Evolutionary conservation across 495 filamentous ascomycete genomes (phyloP).

Genomic region (Penicillium subrubescens): DNA sequence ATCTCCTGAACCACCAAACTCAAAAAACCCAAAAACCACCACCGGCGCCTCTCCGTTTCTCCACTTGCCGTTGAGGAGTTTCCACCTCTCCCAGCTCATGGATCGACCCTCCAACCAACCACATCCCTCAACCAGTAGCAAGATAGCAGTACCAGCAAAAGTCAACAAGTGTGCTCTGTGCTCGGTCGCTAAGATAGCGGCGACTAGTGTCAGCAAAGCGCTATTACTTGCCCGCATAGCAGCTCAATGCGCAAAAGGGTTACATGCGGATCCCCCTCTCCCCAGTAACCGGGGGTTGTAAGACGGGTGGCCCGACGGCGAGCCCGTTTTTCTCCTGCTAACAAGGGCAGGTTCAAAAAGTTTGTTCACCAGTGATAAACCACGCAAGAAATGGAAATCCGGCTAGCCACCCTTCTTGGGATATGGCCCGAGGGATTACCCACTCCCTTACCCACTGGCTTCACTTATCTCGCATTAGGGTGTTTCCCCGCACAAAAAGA

Average conservation of each 20-base stretch:
- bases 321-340: slow-evolving; percentile 7
- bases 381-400: not conserved
- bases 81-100: not conserved
- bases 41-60: not conserved
- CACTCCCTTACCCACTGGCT: not conserved
- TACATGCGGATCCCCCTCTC: slow-evolving; percentile 17
- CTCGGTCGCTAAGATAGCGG: slow-evolving; percentile 15
- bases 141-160: slow-evolving; percentile 6
- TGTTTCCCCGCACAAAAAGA: slow-evolving; percentile 15
- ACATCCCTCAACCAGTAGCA: slow-evolving; percentile 15
- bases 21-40: slow-evolving; percentile 2
- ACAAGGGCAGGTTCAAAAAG: not conserved
- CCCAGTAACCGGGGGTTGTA: not conserved
- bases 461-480: slow-evolving; percentile 1
- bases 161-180: slow-evolving; percentile 2
- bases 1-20: not conserved
- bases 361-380: not conserved
- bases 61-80: slow-evolving; percentile 5
- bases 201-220: slow-evolving; percentile 2
- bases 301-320: slow-evolving; percentile 23
- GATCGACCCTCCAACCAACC: slow-evolving; percentile 13
- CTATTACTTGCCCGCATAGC: slow-evolving; percentile 13
- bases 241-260: slow-evolving; percentile 8
- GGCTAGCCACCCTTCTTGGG: not conserved
- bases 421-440: not conserved